These are phyloP conservation scores for Leccinellum luteum DNA, from an alignment of 768 basidiomycete genomes.

Conservation along the genomic window DNA sequence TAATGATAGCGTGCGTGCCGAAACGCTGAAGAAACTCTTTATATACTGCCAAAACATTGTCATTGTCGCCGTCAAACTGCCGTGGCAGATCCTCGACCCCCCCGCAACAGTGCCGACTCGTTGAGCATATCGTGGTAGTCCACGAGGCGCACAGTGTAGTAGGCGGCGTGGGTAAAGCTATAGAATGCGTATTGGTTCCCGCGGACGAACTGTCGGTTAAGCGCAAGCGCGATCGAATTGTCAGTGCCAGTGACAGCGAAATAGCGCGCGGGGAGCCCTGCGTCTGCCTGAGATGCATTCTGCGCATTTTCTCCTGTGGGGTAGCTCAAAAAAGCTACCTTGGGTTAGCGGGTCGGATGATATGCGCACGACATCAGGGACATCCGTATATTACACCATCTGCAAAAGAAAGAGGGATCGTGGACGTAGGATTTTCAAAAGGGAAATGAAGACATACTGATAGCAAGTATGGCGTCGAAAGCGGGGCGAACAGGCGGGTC, in stretches of 20 bases:
- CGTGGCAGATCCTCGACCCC: slow-evolving; percentile 2
- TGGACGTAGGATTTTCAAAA: not conserved
- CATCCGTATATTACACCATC: not conserved
- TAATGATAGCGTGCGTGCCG: slow-evolving; percentile 1
- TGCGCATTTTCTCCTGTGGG: not conserved
- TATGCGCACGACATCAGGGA: not conserved
- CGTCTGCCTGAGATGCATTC: not conserved
- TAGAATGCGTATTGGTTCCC: slow-evolving; percentile 4
- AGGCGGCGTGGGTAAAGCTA: not conserved
- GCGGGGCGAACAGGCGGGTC: too few relatives aligned
- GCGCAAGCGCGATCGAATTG: not conserved
- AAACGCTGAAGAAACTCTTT: not conserved
- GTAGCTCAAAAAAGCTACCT: not conserved
- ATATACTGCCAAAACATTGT: not conserved
- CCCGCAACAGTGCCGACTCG: not conserved
- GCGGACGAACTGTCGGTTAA: not conserved
- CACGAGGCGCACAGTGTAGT: not conserved
- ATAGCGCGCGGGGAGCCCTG: not conserved
- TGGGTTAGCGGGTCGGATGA: not conserved
- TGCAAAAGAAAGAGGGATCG: not conserved
- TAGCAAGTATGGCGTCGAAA: too few relatives aligned
- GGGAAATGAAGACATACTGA: not conserved
- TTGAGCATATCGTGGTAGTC: slow-evolving; percentile 5
- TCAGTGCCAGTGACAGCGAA: slow-evolving; percentile 6
- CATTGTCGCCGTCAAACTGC: not conserved